Conservation (phyloP, 208 protist species). For the Endotrypanum monterogeii region DNA sequence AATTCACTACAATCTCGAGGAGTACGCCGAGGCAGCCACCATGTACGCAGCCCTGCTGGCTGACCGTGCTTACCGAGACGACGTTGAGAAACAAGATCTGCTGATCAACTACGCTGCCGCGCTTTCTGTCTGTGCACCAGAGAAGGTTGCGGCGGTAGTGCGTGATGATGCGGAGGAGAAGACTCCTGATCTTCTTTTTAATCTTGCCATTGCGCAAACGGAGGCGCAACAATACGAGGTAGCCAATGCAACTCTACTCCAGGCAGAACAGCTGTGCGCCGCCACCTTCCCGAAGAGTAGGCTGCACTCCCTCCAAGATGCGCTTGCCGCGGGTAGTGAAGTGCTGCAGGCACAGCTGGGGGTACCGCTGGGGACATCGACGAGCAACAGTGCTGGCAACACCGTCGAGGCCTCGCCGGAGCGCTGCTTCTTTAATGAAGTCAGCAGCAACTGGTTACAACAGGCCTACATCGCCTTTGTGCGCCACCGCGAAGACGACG, state of each 20-base stretch:
- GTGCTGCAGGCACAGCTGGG: constrained; percentile 36
- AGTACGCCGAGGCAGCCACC: constrained; percentile 61
- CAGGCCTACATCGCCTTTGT: constrained; percentile 71
- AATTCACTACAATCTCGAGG: constrained; percentile 84
- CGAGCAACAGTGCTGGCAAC: constrained; percentile 1
- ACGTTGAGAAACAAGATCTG: constrained; percentile 74
- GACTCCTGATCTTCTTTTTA: constrained; percentile 76
- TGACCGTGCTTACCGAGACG: constrained; percentile 57
- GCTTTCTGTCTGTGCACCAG: constrained; percentile 42
- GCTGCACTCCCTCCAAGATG: constrained; percentile 57
- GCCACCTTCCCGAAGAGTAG: constrained; percentile 45
- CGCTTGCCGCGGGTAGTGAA: constrained; percentile 34
- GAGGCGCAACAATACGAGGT: constrained; percentile 52
- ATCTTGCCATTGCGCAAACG: constrained; percentile 72
- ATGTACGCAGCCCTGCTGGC: constrained; percentile 66
- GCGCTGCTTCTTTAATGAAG: constrained; percentile 80
- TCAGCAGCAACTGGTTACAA: constrained; percentile 81
- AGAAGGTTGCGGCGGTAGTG: constrained; percentile 42
- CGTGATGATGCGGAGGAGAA: constrained; percentile 61
- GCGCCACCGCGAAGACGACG: constrained; percentile 52
- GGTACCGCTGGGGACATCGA: constrained; percentile 8
- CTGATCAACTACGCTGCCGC: constrained; percentile 77
- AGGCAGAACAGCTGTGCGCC: constrained; percentile 66
- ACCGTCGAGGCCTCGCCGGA: constrained; percentile 31
- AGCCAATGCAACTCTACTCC: constrained; percentile 56